Evolutionary conservation across 805 yeast species (phyloP), one percentile per base, ranked within the genome.

Genomic region (Monosporozyma unispora): DNA sequence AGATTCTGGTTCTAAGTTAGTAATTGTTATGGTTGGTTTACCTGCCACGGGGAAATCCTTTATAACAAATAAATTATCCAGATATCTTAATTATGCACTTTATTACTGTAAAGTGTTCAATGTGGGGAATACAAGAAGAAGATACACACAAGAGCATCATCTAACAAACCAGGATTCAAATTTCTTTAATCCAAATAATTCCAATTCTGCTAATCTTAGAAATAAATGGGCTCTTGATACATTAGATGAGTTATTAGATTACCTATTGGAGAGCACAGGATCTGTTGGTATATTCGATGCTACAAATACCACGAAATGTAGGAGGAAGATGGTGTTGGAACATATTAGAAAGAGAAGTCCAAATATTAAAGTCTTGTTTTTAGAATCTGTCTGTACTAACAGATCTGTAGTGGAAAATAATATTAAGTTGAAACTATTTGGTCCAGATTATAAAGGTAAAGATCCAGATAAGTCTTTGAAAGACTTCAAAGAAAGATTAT

Each of bases 171-270:
- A 91, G 57, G 78, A 79, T 50, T 96, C 97, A 1, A 82, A 77
- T 50, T 91, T 91, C 62, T 91, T 91, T 69, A 77, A 82, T 31
- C 97, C 98, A 0, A 81, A 79, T 48, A 88, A 93, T 64, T 67
- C 72, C 39, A 70, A 77, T 12, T 79, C 84, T 16, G 79, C 79
- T 3, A 71, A 74, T 29, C 70, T 88, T 43, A 77, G 98, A 52
- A 97, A 91, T 60, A 78, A 84, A 64, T 93, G 98, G 98, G 99
- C 99, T 0, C 82, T 84, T 80, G 96, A 91, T 55, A 91, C 99
- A 0, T 70, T 91, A 50, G 91, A 88, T 52, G 85, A 84, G 59
- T 68, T 91, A 49, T 70, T 91, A 33, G 91, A 90, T 57, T 90
- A 87, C 67, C 76, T 93, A 4, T 64, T 89, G 45, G 75, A 79